These are phyloP conservation scores for Arthrobotrys iridis DNA, from an alignment of 2,329 filamentous ascomycete species.

Conservation along the genomic window DNA sequence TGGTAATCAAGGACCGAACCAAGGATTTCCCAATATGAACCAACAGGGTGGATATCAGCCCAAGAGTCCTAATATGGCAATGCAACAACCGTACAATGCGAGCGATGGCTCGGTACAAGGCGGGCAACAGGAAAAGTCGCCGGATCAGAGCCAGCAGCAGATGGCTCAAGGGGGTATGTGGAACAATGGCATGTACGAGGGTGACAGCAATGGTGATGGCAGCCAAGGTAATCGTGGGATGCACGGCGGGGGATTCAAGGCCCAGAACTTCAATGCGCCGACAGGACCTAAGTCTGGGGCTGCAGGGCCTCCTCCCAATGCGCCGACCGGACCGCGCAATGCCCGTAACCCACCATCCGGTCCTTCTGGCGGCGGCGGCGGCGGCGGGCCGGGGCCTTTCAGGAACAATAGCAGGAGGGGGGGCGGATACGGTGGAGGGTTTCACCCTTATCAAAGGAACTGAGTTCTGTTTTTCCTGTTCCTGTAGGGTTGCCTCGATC, in stretches of 20 bases:
- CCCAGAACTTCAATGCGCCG: conserved; percentile 58
- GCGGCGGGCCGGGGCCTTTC: conserved; percentile 27
- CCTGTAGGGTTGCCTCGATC: neutral
- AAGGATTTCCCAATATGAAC: conserved; percentile 65
- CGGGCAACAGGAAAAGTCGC: conserved; percentile 56
- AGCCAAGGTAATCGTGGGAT: conserved; percentile 47
- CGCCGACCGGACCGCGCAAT: conserved; percentile 95
- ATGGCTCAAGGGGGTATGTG: conserved; percentile 56
- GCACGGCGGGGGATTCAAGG: conserved; percentile 61
- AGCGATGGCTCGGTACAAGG: conserved; percentile 58
- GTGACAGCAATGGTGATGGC: conserved; percentile 25
- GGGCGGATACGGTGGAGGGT: conserved; percentile 31
- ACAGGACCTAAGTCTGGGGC: conserved; percentile 63
- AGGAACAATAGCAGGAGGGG: conserved; percentile 18
- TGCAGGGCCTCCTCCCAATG: conserved; percentile 75
- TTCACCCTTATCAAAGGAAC: conserved; percentile 50
- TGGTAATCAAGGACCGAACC: conserved; percentile 63
- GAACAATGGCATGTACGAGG: conserved; percentile 54
- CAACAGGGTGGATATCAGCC: conserved; percentile 60
- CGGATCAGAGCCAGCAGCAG: conserved; percentile 34
- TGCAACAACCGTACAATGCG: conserved; percentile 59
- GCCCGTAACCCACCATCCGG: conserved; percentile 63
- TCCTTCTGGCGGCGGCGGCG: conserved; percentile 21
- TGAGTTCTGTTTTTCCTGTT: neutral
- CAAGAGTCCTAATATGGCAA: conserved; percentile 62